These are phyloP conservation scores for Haberlea rhodopensis DNA, from an alignment of 257 asterid genomes.

Conservation along the genomic window DNA sequence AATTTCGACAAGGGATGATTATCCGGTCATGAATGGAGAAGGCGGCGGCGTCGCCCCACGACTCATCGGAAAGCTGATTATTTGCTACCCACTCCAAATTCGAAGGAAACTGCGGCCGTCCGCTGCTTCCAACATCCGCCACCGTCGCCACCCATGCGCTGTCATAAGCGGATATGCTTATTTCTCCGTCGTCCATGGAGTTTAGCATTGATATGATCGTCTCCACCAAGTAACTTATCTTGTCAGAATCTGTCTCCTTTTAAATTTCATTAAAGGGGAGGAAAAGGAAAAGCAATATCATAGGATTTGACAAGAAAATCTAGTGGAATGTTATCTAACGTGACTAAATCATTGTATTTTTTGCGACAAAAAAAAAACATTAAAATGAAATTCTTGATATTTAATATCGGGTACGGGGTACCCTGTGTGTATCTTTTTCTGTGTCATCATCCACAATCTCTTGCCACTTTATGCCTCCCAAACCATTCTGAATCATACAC, in stretches of 20 bases:
- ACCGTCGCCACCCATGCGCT: constrained; percentile 97
- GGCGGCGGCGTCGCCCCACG: constrained; percentile 70
- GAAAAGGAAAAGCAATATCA: background rate
- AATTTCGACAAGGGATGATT: constrained; percentile 59
- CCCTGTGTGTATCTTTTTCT: constrained; percentile 27
- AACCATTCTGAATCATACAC: constrained; percentile 43
- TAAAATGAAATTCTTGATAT: background rate
- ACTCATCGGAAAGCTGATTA: constrained; percentile 78
- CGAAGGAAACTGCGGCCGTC: constrained; percentile 63
- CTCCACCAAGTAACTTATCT: constrained; percentile 34
- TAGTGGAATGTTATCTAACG: background rate
- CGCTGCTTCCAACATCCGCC: constrained; percentile 43
- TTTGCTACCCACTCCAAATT: constrained; percentile 70
- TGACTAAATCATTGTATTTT: background rate
- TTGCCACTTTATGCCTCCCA: constrained; percentile 52
- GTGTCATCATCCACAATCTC: constrained; percentile 46
- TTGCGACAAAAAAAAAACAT: too few relatives aligned
- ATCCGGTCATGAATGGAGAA: constrained; percentile 70
- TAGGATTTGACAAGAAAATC: background rate
- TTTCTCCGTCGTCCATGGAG: constrained; percentile 82
- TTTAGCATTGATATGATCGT: constrained; percentile 37
- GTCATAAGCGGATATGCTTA: constrained; percentile 75
- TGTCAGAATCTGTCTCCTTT: constrained; percentile 24
- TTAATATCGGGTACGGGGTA: constrained; percentile 6
- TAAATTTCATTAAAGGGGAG: background rate